These are phyloP conservation scores for Myriosclerotinia duriaeana DNA, from an alignment of 2,329 filamentous ascomycete species.

Conservation along the genomic window DNA sequence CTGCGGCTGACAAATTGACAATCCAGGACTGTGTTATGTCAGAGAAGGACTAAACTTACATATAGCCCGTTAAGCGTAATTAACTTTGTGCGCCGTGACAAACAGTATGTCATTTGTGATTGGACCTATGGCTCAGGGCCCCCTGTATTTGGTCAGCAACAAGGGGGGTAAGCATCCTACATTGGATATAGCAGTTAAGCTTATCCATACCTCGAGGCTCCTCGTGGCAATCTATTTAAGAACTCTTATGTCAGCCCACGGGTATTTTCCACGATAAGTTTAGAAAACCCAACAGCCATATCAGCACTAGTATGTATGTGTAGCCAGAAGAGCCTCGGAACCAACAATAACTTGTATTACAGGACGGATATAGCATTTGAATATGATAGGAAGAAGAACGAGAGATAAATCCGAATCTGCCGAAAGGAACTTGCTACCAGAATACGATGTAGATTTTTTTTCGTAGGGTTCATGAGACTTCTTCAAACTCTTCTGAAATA, in stretches of 20 bases:
- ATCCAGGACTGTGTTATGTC: background rate
- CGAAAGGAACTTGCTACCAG: background rate
- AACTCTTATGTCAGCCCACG: slow-evolving; percentile 1
- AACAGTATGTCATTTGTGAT: background rate
- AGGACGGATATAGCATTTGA: background rate
- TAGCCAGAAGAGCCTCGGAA: background rate
- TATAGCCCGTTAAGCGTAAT: slow-evolving; percentile 12
- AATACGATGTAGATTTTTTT: background rate
- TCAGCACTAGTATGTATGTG: slow-evolving; percentile 1
- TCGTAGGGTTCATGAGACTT: background rate
- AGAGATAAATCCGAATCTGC: background rate
- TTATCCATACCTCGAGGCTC: slow-evolving; percentile 11
- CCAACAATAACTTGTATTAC: background rate
- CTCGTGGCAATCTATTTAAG: slow-evolving; percentile 4
- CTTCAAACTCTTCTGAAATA: background rate
- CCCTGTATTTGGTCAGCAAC: slow-evolving; percentile 6
- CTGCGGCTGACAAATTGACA: slow-evolving; percentile 20
- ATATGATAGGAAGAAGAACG: background rate
- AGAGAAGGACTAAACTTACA: background rate
- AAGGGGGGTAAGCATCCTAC: background rate
- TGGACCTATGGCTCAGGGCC: background rate
- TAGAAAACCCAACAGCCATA: background rate
- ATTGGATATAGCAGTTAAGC: slow-evolving; percentile 3
- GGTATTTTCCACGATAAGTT: background rate
- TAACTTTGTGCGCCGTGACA: background rate